These are phyloP conservation scores for Teunomyces cretensis DNA, from an alignment of 805 yeast species.

Conservation along the genomic window DNA sequence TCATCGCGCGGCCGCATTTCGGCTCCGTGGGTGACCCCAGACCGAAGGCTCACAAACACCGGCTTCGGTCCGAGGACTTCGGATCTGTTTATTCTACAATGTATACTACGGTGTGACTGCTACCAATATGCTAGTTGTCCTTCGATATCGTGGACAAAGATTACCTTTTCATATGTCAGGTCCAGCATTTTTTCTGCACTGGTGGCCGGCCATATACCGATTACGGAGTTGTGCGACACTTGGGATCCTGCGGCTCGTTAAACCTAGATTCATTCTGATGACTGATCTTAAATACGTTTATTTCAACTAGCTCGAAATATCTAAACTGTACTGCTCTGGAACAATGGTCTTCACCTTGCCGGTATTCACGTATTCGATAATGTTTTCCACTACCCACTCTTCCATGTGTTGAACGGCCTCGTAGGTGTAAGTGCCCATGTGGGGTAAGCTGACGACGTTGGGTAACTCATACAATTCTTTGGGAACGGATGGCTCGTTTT, in stretches of 20 bases:
- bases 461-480: slow-evolving; percentile 60
- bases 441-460: slow-evolving; percentile 78
- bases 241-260: background rate
- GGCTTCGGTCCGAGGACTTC: background rate
- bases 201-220: background rate
- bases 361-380: slow-evolving; percentile 51
- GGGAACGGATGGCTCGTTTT: slow-evolving; percentile 70
- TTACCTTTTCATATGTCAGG: background rate
- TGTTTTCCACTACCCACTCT: slow-evolving; percentile 69
- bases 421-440: slow-evolving; percentile 78
- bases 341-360: slow-evolving; percentile 76
- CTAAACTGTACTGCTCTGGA: slow-evolving; percentile 63
- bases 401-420: slow-evolving; percentile 85
- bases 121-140: background rate
- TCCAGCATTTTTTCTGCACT: background rate
- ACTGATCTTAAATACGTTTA: too few species aligned
- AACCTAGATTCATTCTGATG: too few species aligned
- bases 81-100: background rate
- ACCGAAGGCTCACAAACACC: background rate
- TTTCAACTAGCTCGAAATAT: slow-evolving; percentile 12
- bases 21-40: background rate
- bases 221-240: slow-evolving; percentile 2
- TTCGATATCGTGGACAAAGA: too few species aligned
- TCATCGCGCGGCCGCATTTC: slow-evolving; percentile 1
- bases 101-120: background rate